These are phyloP conservation scores for Plasmopara muralis DNA, from an alignment of 352 stramenopile genomes.

Conservation along the genomic window DNA sequence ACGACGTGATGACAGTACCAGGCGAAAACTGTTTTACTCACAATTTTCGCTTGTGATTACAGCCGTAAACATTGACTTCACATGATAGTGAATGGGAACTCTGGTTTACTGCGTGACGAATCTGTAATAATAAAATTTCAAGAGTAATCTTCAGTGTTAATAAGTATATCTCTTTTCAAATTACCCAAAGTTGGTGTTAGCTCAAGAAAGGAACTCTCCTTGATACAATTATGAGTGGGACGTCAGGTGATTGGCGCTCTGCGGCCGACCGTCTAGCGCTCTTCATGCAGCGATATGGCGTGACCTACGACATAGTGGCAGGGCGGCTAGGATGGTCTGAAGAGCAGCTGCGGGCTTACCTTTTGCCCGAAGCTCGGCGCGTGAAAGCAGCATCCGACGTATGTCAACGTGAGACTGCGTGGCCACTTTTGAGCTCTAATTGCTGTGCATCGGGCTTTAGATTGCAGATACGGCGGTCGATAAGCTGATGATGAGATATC, in stretches of 20 bases:
- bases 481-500: constrained; percentile 56
- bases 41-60: constrained; percentile 7
- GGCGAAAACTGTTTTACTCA: neutral
- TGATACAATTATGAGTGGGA: constrained; percentile 24
- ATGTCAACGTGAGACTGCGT: constrained; percentile 8
- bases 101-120: neutral
- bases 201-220: constrained; percentile 12
- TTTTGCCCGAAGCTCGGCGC: constrained; percentile 40
- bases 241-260: constrained; percentile 27
- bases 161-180: neutral
- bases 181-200: constrained; percentile 9
- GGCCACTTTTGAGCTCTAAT: constrained; percentile 6
- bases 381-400: constrained; percentile 30
- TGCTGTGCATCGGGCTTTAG: constrained; percentile 14
- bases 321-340: constrained; percentile 44
- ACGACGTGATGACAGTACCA: constrained; percentile 5
- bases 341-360: constrained; percentile 46
- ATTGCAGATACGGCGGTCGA: constrained; percentile 53
- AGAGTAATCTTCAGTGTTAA: neutral
- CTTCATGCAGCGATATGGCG: constrained; percentile 53
- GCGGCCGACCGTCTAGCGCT: constrained; percentile 47
- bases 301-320: constrained; percentile 38
- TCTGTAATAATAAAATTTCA: no score
- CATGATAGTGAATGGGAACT: neutral
- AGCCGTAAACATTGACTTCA: constrained; percentile 8